phyloP scores from a whole-genome alignment of 139 green algal genomes.

The Zygnema cylindricum region DNA sequence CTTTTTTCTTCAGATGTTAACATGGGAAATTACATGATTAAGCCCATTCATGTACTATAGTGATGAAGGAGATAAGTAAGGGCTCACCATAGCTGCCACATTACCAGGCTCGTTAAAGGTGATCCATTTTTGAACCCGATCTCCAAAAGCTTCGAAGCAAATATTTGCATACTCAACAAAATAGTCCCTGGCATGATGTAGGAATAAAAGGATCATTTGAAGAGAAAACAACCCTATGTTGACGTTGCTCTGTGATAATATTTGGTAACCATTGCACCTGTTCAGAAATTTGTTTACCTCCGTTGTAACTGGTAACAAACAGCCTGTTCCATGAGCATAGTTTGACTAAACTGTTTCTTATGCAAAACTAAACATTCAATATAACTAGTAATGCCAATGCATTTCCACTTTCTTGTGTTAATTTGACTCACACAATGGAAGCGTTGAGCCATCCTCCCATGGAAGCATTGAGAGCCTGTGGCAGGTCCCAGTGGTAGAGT shows the following conservation, averaged over 20 bases:
- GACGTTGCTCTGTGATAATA: too few relatives aligned
- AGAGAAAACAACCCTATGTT: too few relatives aligned
- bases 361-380: background rate
- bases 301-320: background rate
- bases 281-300: too few relatives aligned
- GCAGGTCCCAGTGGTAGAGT: conserved; percentile 56
- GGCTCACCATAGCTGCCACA: background rate
- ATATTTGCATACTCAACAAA: conserved; percentile 46
- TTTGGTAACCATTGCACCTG: too few relatives aligned
- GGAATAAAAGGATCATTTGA: too few relatives aligned
- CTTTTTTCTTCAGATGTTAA: too few relatives aligned
- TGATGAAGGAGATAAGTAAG: too few relatives aligned
- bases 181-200: too few relatives aligned
- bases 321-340: background rate
- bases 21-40: too few relatives aligned
- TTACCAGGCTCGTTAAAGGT: conserved; percentile 43
- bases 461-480: conserved; percentile 1
- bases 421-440: conserved; percentile 27
- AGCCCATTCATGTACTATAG: too few relatives aligned
- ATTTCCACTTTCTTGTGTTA: background rate
- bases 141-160: conserved; percentile 42
- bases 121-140: conserved; percentile 55
- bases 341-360: background rate
- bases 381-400: background rate
- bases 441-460: conserved; percentile 51